These are phyloP conservation scores for Plicaturopsis crispa DNA, from an alignment of 768 basidiomycete species.

Conservation along the genomic window DNA sequence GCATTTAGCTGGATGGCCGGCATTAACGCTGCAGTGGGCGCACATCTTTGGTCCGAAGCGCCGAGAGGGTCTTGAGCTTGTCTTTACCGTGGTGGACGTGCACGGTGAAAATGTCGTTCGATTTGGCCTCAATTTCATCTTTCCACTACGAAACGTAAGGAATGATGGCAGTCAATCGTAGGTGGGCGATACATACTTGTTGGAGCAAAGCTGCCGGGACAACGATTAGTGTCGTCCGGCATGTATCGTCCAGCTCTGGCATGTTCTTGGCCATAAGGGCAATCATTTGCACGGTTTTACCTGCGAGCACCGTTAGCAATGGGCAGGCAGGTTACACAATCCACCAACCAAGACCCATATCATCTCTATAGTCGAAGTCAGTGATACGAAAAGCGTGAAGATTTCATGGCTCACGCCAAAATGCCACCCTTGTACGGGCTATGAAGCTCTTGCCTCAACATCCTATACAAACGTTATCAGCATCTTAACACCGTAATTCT, in stretches of 20 bases:
- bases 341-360: conserved; percentile 66
- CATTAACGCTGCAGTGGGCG: conserved; percentile 5
- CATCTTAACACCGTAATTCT: neutral
- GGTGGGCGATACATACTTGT: conserved; percentile 34
- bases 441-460: conserved; percentile 56
- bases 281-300: conserved; percentile 76
- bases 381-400: too few relatives aligned
- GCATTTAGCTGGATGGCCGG: too few relatives aligned
- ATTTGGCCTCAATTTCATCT: conserved; percentile 64
- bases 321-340: too few relatives aligned
- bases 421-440: conserved; percentile 50
- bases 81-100: conserved; percentile 69
- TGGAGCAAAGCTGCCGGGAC: conserved; percentile 70
- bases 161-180: neutral
- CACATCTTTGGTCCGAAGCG: conserved; percentile 49
- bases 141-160: conserved; percentile 43
- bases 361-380: conserved; percentile 34
- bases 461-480: conserved; percentile 28
- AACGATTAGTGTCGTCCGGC: conserved; percentile 59
- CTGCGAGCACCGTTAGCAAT: conserved; percentile 16
- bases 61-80: conserved; percentile 48
- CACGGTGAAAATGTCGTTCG: conserved; percentile 51
- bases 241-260: conserved; percentile 36
- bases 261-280: conserved; percentile 68
- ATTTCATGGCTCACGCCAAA: conserved; percentile 50